Base-by-base conservation (phyloP, 805 yeast species). In the Brettanomyces custersianus region DNA sequence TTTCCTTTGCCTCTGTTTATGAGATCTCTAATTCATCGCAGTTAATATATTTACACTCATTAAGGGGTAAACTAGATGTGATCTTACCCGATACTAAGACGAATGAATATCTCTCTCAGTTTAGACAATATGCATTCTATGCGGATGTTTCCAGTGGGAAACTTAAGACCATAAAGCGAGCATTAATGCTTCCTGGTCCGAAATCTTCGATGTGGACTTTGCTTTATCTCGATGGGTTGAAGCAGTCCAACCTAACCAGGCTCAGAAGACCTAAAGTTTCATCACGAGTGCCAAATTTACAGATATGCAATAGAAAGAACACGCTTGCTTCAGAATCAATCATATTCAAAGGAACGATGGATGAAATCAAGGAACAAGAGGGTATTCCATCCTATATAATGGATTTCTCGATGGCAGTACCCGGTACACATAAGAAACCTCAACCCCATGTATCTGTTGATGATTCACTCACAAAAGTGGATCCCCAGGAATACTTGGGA, bases 401-500 rank as follows among this genome's bases (percentile, higher is more conserved):
- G n/a, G 4, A 25, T 17, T 32, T 32, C 19, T 32, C 34, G n/a
- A 32, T 32, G 34, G 18, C 15, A 13, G 28, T 19, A 13, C 28
- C 34, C 16, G 18, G 9, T 15, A 9, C 19, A 11, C 10, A 16
- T 6, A 5, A 13, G 19, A 7, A 22, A 5, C 8, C 4, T 8
- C 23, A n/a, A 31, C 24, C 20, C 16, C 12, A 10, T 45, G 40
- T 6, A 40, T 42, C 21, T 38, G 4, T 20, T 33, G 25, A 16
- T 34, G 27, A 35, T 6, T 27, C 38, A 5, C 39, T 48, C 16
- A 31, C 40, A 16, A 33, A 34, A 15, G 36, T 49, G 6, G 59
- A 57, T 29, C 60, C 62, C 2, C 39, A 35, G 4, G 42, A 48
- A 29, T 57, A 52, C 30, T 34, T 58, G 3, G 34, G 42, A 1